Evolutionary conservation across 2,329 filamentous ascomycete species (phyloP).

Genomic region (Alternaria longipes): DNA sequence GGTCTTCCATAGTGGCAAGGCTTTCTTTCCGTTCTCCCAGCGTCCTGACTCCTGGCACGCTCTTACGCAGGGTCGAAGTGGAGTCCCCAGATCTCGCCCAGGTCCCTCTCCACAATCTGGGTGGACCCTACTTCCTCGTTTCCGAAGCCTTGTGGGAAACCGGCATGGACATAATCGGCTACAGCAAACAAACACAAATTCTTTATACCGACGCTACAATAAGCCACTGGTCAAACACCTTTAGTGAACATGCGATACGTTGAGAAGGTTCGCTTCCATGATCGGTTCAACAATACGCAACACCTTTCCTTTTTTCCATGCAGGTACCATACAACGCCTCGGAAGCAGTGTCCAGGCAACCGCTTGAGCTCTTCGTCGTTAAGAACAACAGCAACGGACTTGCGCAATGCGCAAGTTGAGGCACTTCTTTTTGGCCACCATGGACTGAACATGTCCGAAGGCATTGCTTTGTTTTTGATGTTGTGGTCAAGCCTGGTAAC

Average conservation of each 20-base stretch:
- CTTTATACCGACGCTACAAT: background rate
- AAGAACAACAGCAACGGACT: background rate
- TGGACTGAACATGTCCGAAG: background rate
- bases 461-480: background rate
- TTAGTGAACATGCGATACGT: background rate
- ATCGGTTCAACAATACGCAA: background rate
- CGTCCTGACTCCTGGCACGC: slow-evolving; percentile 9
- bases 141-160: slow-evolving; percentile 2
- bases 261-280: background rate
- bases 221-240: background rate
- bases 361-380: background rate
- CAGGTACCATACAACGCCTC: background rate
- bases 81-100: slow-evolving; percentile 26
- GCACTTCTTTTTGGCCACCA: background rate
- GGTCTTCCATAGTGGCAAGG: background rate
- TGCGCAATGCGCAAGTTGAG: background rate
- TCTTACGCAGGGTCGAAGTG: slow-evolving; percentile 33
- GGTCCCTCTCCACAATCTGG: slow-evolving; percentile 11
- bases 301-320: slow-evolving; percentile 1
- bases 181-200: background rate
- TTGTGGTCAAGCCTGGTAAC: background rate
- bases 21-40: background rate
- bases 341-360: background rate
- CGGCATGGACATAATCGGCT: background rate
- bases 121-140: slow-evolving; percentile 7